Evolutionary conservation across 2,329 filamentous ascomycete species (phyloP).

Genomic region (Cladosporium sp.): DNA sequence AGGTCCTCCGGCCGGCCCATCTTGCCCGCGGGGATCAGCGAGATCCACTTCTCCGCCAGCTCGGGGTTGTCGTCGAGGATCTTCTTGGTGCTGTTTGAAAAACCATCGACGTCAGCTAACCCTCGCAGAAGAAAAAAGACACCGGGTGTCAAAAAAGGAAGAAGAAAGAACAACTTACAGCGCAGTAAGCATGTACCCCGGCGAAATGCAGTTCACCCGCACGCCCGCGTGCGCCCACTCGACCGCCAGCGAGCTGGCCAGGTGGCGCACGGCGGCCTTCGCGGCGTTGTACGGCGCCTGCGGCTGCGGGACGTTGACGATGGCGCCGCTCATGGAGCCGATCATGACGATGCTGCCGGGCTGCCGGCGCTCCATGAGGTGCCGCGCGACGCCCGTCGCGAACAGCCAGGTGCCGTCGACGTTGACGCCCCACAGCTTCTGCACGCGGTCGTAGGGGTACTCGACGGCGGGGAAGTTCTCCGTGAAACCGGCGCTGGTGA

Average conservation of each 20-base stretch:
- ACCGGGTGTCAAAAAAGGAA: not conserved
- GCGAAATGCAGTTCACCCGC: slow-evolving; percentile 89
- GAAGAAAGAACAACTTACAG: slow-evolving; percentile 53
- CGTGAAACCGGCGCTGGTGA: slow-evolving; percentile 93
- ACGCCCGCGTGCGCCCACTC: slow-evolving; percentile 89
- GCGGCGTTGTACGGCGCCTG: slow-evolving; percentile 90
- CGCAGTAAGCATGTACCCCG: slow-evolving; percentile 93
- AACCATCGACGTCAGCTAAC: not conserved
- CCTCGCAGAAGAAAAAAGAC: not conserved
- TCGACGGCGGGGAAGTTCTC: slow-evolving; percentile 90
- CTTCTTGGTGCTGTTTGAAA: slow-evolving; percentile 81
- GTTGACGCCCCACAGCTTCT: slow-evolving; percentile 92
- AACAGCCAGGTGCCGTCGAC: slow-evolving; percentile 90
- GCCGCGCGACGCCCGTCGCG: slow-evolving; percentile 74
- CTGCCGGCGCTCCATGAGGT: slow-evolving; percentile 74
- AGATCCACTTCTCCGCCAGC: slow-evolving; percentile 83
- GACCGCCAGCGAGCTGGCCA: slow-evolving; percentile 80
- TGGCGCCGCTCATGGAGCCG: slow-evolving; percentile 86
- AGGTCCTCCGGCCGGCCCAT: slow-evolving; percentile 90
- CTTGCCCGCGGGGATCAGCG: slow-evolving; percentile 83
- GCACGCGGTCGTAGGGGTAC: slow-evolving; percentile 84
- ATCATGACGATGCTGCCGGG: slow-evolving; percentile 89
- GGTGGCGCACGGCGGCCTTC: slow-evolving; percentile 85
- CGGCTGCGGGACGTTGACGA: slow-evolving; percentile 93
- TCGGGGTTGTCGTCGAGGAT: slow-evolving; percentile 91